Evolutionary conservation across 2,329 filamentous ascomycete genomes (phyloP), one percentile per base, ranked within the genome.

Genomic region (Diaporthe australafricana): DNA sequence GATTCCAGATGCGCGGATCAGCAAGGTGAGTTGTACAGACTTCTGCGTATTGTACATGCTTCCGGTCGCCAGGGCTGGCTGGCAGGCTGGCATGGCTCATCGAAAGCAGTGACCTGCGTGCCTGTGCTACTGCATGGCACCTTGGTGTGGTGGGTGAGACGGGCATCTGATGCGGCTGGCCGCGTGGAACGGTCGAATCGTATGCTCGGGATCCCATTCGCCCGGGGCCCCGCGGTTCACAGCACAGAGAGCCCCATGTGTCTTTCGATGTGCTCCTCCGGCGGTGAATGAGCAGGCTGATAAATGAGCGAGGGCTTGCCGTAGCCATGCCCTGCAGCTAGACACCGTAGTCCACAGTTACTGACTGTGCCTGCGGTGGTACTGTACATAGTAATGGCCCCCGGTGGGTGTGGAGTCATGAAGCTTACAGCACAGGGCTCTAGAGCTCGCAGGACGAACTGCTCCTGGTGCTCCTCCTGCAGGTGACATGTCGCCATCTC

Each of bases 121-220:
- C 47, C 42, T 48, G 60, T 48, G 30, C 12, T 50, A 25, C 20
- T 65, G 30, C 60, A 65, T 25, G 45, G 60, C 11, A 38, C 45
- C n/a, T n/a, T 50, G 30, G 40, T 62, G 40, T 25, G 47, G 48
- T 22, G 55, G 66, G 66, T 69, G 53, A 69, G 66, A 69, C 66
- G 47, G 60, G 42, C 66, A 69, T 69, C 66, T 69, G 52, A 53
- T 57, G 66, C 42, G 53, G 66, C 66, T 69, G 52, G 66, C 66
- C 53, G 53, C 50, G 66, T 50, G 53, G 53, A 50, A 69, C 66
- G 42, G 53, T 57, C 52, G 17, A 32, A 57, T 68, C 66, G 52
- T 27, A 48, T 65, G 60, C 22, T 55, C 42, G 38, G 66, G 53
- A 69, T 25, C 53, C 66, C 66, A 69, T 60, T 69, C 66, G 53